Conservation (phyloP, 129 eudicot genomes). For the Deinandra increscens region DNA sequence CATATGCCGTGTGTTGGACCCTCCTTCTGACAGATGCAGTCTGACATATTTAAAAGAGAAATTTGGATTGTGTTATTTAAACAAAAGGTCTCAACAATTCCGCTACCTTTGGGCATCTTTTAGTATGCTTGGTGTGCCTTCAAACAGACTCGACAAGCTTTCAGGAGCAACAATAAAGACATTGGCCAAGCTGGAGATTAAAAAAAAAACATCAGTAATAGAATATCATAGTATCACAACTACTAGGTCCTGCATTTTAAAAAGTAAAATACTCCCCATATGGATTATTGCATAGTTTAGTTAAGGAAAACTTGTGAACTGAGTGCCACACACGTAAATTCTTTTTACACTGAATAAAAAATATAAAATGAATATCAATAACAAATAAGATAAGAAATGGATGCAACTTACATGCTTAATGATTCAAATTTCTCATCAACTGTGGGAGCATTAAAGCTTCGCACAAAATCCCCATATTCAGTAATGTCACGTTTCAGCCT, state of each 20-base stretch:
- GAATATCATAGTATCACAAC: not conserved
- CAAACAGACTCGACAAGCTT: slow-evolving; percentile 83
- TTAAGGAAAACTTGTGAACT: not conserved
- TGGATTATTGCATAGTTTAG: not conserved
- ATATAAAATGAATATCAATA: not conserved
- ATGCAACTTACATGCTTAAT: slow-evolving; percentile 84
- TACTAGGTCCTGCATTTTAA: not conserved
- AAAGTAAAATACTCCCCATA: not conserved
- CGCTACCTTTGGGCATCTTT: slow-evolving; percentile 86
- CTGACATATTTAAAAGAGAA: not conserved
- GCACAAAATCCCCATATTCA: slow-evolving; percentile 91
- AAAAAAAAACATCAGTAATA: slow-evolving; percentile 4
- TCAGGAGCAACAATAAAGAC: slow-evolving; percentile 93
- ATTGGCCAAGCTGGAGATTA: slow-evolving; percentile 72
- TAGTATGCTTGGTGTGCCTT: slow-evolving; percentile 86
- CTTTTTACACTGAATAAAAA: not conserved
- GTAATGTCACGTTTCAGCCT: slow-evolving; percentile 98
- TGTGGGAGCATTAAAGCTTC: slow-evolving; percentile 95
- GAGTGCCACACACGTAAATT: not conserved
- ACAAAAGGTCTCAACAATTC: not conserved
- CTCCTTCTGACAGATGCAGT: not conserved
- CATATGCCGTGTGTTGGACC: not conserved
- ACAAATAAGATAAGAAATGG: not conserved
- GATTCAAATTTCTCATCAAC: slow-evolving; percentile 94
- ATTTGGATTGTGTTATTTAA: not conserved